phyloP scores from a whole-genome alignment of 2,329 filamentous ascomycete genomes.

The Alternaria sp. region DNA sequence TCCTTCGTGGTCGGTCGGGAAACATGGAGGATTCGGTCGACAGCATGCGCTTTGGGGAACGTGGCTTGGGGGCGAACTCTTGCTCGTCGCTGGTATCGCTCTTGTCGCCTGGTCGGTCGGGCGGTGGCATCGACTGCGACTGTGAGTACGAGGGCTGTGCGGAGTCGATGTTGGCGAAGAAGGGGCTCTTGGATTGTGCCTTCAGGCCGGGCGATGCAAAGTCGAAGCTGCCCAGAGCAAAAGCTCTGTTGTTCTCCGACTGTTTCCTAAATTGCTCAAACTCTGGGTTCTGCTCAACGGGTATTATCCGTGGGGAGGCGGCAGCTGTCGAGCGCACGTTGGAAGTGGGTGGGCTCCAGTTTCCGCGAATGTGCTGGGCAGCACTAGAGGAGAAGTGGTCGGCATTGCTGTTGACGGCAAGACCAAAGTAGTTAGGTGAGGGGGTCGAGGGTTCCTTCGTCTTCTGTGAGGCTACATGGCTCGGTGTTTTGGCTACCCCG shows the following conservation, averaged over 20 bases:
- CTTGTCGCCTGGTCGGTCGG: conserved; percentile 19
- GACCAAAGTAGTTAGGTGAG: conserved; percentile 89
- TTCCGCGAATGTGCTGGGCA: conserved; percentile 69
- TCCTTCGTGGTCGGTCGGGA: conserved; percentile 54
- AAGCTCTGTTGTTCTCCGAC: conserved; percentile 65
- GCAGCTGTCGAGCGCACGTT: conserved; percentile 75
- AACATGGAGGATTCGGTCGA: conserved; percentile 55
- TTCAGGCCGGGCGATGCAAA: conserved; percentile 49
- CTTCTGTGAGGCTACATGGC: conserved; percentile 31
- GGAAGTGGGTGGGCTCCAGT: conserved; percentile 77
- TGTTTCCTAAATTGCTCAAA: conserved; percentile 81
- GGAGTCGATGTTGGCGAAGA: conserved; percentile 33
- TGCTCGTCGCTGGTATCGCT: conserved; percentile 30
- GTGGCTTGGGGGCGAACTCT: conserved; percentile 36
- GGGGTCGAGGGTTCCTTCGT: conserved; percentile 48
- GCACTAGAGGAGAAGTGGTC: conserved; percentile 69
- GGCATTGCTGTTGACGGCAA: conserved; percentile 66
- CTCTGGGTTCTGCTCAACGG: conserved; percentile 79
- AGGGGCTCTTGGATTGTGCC: conserved; percentile 34
- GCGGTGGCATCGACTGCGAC: conserved; percentile 46
- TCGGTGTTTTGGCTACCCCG: conserved; percentile 45
- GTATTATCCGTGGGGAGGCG: conserved; percentile 72
- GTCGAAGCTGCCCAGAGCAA: conserved; percentile 52
- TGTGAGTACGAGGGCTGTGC: conserved; percentile 34
- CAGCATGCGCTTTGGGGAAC: conserved; percentile 60